Evolutionary conservation across 2,329 filamentous ascomycete genomes (phyloP), one percentile per base, ranked within the genome.

Genomic region (Cryphonectria naterciae): DNA sequence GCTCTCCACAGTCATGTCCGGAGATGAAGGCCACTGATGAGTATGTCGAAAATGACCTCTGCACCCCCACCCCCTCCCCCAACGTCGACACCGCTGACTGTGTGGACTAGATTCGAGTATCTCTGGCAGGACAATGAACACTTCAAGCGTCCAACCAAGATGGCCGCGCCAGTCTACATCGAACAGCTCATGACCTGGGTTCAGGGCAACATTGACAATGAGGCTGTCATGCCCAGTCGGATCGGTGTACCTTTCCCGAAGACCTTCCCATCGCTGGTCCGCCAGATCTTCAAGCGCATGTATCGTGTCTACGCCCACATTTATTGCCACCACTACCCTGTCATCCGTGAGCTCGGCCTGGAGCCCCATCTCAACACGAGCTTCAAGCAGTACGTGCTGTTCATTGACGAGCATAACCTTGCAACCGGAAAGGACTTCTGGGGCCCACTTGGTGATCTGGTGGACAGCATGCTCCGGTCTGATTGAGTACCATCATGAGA

Each of bases 11-110:
- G 80, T 94, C 94, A 74, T 99, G 96, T 81, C 96, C 96, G 0
- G 96, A 98, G 84, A 99, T 99, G 96, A 99, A 99, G 83, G 96
- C 96, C n/a, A 99, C 96, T 13, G 97, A 99, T 83, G 96, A 99
- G 92, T 96, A 87, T 74, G 89, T 75, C 28, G 28, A 17, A 17
- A 10, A 25, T 39, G n/a, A n/a, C 39, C 32, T 17, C 19, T 66
- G 17, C 4, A n/a, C 49, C 46, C 25, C 32, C 32, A 32, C 32
- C 32, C 32, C 32, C 2, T 6, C 25, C 15, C 41, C 46, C 8
- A 32, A 25, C 11, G 22, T 25, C 25, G 22, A 37, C 25, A 28
- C 28, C 19, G 10, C 67, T 69, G 56, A 70, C 35, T 69, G 2
- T 32, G 25, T 28, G 19, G 58, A 32, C 58, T 32, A 95, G 93